A percentile compares a stretch with the other conserved stretches of the same genome.
phyloP scores from a whole-genome alignment of 2,329 filamentous ascomycete genomes.

The Drechmeria coniospora region DNA sequence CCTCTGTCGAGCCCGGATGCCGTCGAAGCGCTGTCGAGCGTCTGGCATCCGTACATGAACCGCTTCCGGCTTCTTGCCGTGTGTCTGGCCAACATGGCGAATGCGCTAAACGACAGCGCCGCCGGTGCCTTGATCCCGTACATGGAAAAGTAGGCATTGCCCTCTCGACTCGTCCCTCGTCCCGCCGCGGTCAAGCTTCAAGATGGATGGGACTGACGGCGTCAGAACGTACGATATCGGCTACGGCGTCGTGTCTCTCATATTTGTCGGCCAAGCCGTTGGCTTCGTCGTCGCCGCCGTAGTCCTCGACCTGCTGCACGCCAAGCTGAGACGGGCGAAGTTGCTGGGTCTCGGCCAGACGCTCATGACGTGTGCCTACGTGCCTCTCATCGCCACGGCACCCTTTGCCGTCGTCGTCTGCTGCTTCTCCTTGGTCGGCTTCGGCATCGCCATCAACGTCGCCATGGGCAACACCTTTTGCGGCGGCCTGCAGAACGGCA shows the following conservation, averaged over 20 bases:
- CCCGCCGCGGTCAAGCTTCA: background rate
- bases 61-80: conserved; percentile 50
- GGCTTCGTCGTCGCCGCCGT: conserved; percentile 64
- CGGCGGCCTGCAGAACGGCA: conserved; percentile 36
- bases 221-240: conserved; percentile 52
- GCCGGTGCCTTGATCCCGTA: conserved; percentile 70
- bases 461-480: conserved; percentile 45
- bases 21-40: conserved; percentile 36
- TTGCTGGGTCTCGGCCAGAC: conserved; percentile 43
- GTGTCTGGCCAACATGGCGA: conserved; percentile 50
- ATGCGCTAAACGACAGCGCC: conserved; percentile 60
- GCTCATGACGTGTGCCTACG: conserved; percentile 43
- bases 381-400: conserved; percentile 49
- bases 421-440: conserved; percentile 53
- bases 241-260: conserved; percentile 64
- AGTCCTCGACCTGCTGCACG: conserved; percentile 47
- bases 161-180: background rate
- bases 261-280: conserved; percentile 64
- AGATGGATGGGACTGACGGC: background rate
- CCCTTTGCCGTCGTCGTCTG: conserved; percentile 54
- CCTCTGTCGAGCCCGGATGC: conserved; percentile 21
- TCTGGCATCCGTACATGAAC: conserved; percentile 50
- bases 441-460: conserved; percentile 39
- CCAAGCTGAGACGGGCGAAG: conserved; percentile 48
- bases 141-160: conserved; percentile 42